phyloP scores from a whole-genome alignment of 768 basidiomycete genomes.

The Trametes cingulata region DNA sequence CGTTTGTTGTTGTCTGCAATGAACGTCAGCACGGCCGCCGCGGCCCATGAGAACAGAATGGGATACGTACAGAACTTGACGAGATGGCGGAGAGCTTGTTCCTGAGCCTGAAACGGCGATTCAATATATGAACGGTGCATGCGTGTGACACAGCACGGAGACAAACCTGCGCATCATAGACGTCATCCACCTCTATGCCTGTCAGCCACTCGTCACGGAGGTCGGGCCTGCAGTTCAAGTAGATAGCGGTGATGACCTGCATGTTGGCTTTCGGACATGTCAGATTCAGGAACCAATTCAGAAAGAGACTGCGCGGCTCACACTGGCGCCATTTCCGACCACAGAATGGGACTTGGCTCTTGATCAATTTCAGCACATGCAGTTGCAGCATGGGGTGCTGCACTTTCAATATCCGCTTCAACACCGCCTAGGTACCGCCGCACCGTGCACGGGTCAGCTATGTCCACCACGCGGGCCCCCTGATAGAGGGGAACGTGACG shows the following conservation, averaged over 20 bases:
- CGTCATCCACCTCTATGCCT: constrained; percentile 88
- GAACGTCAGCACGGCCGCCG: constrained; percentile 5
- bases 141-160: neutral
- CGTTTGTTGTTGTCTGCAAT: constrained; percentile 83
- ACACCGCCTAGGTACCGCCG: constrained; percentile 66
- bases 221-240: constrained; percentile 95
- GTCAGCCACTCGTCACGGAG: constrained; percentile 97
- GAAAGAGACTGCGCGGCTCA: constrained; percentile 38
- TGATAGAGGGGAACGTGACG: neutral
- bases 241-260: constrained; percentile 99
- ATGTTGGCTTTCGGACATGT: constrained; percentile 74
- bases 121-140: neutral
- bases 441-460: constrained; percentile 1
- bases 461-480: neutral
- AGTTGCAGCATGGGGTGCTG: constrained; percentile 93
- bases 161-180: constrained; percentile 82
- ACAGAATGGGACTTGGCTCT: constrained; percentile 98
- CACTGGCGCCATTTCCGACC: constrained; percentile 98
- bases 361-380: constrained; percentile 94
- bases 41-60: neutral
- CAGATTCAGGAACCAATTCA: constrained; percentile 3
- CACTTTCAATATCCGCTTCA: constrained; percentile 93
- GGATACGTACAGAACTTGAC: constrained; percentile 85
- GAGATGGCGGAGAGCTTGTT: constrained; percentile 89
- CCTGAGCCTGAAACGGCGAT: constrained; percentile 69